Base-by-base conservation (phyloP, 495 filamentous ascomycete genomes). In the Penicillium cinerascens region DNA sequence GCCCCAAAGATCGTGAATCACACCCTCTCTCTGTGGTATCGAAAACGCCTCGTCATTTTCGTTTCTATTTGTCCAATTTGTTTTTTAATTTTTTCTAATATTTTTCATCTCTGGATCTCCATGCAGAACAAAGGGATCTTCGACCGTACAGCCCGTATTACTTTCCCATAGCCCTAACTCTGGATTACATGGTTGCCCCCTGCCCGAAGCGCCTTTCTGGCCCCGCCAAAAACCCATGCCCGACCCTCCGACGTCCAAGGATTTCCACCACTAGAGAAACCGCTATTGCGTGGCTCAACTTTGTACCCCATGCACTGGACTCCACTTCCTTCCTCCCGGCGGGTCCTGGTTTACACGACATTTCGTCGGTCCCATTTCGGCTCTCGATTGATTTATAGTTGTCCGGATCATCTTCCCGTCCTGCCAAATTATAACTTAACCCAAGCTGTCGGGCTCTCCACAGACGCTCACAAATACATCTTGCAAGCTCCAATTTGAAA, bases 371-470 rank as follows among this genome's bases (percentile, higher is more conserved):
- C 60, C 51, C 54, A 41, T 48, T 39, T 36, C 40, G 39, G 56
- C 56, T 52, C 44, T 29, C 35, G 43, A 58, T 52, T 52, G 43
- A 58, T 57, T 64, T 62, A 60, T 60, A 63, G 59, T 65, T 65
- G 55, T 49, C 58, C 65, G 59, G 61, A 67, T 63, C 58, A 51
- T 60, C 62, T 59, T 63, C 60, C 65, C 64, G 60, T 58, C 57
- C 63, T 67, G 64, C 68, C 70, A 69, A 65, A 70, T 61, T 60
- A 60, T 63, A 75, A 72, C 72, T 72, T 72, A 72, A 73, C 65
- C 72, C 72, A 69, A 61, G 58, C 67, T 70, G 67, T 69, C 69
- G 72, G 72, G 69, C 66, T 66, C 63, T 25, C 29, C 17, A 20
- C 44, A 29, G 22, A 48, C 5, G 16, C 20, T 49, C 22, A 33